Base-by-base conservation (phyloP, 345 rosid species). In the Sisymbrium irio region DNA sequence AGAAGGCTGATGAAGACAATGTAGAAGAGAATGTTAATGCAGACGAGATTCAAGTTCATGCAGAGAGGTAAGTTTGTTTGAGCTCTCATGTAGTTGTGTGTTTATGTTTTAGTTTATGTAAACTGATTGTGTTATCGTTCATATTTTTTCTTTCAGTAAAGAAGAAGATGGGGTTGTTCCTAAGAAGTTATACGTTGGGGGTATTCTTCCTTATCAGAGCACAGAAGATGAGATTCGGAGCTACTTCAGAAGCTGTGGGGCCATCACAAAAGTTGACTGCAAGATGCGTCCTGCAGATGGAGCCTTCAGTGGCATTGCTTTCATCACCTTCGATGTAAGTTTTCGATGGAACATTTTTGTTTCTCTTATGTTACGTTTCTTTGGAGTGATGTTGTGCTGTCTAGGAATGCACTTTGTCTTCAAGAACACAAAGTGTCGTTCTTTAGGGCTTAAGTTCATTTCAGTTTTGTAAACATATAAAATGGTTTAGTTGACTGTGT, bases 231-330 rank as follows among this genome's bases (percentile, higher is more conserved):
- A 92, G 70, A 94, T 94, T 73, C 86, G 84, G 37, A 86, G 87
- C 71, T 92, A 73, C 86, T 95, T 95, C 58, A 93, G 83, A 83
- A 68, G 90, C 67, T 89, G 97, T 57, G 99, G 97, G 22, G 83
- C 82, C 66, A 87, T 89, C 69, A 81, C 83, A 7, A 93, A 87
- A 67, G 65, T 94, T 69, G 95, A 89, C 72, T 87, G 91, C 77
- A 89, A 88, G 96, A 84, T 81, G 65, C 94, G 92, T 73, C 87
- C 96, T 76, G 97, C 92, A 72, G 92, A 82, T 47, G 97, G 97
- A 33, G 83, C 84, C 78, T 95, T 95, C 62, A 88, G 88, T 81
- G 99, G 97, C 30, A 92, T 95, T 12, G 89, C 99, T 39, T 86
- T 90, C 58, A 80, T 92, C 27, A 82, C 81, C 64, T 95, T 94